Conservation (phyloP, 257 asterid genomes). For the Gentiana macrophylla region DNA sequence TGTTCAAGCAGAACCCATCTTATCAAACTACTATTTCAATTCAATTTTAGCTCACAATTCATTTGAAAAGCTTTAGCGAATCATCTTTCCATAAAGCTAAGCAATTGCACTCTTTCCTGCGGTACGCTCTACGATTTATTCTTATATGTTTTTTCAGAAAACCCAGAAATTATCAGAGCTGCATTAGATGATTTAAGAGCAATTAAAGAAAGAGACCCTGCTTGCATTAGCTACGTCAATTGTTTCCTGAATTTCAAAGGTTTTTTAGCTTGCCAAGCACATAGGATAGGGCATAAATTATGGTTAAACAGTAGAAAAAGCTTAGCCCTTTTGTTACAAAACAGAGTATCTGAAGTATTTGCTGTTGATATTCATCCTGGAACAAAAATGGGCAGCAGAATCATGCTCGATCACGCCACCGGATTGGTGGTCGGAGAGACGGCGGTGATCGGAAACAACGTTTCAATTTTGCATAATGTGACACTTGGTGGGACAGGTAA, state of each 20-base stretch:
- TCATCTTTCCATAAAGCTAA: constrained; percentile 50
- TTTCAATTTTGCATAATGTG: constrained; percentile 81
- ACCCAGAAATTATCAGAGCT: constrained; percentile 38
- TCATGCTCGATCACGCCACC: constrained; percentile 86
- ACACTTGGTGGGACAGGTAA: constrained; percentile 93
- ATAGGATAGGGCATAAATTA: constrained; percentile 56
- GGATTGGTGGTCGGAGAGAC: constrained; percentile 87
- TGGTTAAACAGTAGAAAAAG: constrained; percentile 55
- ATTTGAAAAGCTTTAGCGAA: constrained; percentile 54
- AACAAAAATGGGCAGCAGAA: constrained; percentile 72
- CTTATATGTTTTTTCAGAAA: constrained; percentile 31
- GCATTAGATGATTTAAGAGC: constrained; percentile 55
- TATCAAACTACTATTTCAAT: constrained; percentile 39
- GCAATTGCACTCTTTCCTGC: constrained; percentile 43
- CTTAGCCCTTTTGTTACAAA: constrained; percentile 65
- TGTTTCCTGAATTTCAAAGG: constrained; percentile 84
- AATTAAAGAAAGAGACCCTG: constrained; percentile 82
- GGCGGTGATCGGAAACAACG: constrained; percentile 76
- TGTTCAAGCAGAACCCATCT: constrained; percentile 56
- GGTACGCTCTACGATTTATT: constrained; percentile 47
- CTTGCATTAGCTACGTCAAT: constrained; percentile 73
- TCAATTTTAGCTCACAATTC: constrained; percentile 57
- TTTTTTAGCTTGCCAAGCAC: constrained; percentile 66
- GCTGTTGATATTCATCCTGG: constrained; percentile 92
- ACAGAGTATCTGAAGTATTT: constrained; percentile 67